Evolutionary conservation across 2,329 filamentous ascomycete species (phyloP), one percentile per base, ranked within the genome.

Genomic region (Alternaria sp.): DNA sequence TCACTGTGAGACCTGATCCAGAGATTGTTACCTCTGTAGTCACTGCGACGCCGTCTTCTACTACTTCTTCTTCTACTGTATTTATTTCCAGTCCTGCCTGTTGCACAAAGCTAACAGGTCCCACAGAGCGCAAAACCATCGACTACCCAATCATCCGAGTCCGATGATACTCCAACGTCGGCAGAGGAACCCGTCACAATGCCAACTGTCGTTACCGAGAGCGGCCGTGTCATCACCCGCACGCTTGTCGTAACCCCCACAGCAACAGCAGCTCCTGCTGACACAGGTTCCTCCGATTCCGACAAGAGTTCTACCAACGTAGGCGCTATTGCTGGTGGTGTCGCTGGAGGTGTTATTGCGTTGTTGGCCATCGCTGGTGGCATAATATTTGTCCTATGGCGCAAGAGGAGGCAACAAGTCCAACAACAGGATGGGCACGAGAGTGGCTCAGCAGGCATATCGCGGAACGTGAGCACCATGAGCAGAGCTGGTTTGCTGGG

Each of bases 261-360:
- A 9, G 60, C 70, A 2, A 68, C 72, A 9, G 61, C 70, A 9
- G 48, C 64, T 27, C 58, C 64, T 7, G 43, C 62, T 59, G 54
- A 28, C 18, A 56, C 68, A 38, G 54, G 70, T 49, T 51, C 34
- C 14, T 38, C 50, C 22, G 62, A 63, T 12, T 38, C 50, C 14
- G 63, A 63, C 16, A 52, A 63, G 16, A 60, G 56, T 3, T 56
- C 60, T 9, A 81, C 60, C 9, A 81, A 81, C 34, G 74, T 74
- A 27, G 82, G 81, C 9, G 79, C 78, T n/a, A 83, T 84, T 43
- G 82, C 79, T 16, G 83, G 82, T 30, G 78, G 80, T 50, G 82
- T 83, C 18, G 74, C 83, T 36, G 83, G 81, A 20, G 77, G 78
- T 14, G 53, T 72, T 9, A 49, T 83, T 7, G 74, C 70, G 28